These are phyloP conservation scores for Suhomyces maxii DNA, from an alignment of 1,139 yeast genomes.

Conservation along the genomic window DNA sequence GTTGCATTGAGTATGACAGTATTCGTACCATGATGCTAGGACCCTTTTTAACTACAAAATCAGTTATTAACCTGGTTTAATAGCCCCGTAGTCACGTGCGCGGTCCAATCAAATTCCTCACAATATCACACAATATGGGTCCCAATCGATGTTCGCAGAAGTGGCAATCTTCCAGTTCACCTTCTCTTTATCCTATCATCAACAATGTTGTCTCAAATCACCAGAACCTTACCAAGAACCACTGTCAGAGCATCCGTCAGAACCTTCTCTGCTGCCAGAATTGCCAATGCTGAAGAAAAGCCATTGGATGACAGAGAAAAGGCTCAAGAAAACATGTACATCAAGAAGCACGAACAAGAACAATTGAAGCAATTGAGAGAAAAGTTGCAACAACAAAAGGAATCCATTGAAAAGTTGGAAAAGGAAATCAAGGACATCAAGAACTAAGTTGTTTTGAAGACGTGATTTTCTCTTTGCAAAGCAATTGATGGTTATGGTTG, in stretches of 20 bases:
- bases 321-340: conserved; percentile 46
- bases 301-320: conserved; percentile 46
- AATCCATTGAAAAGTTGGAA: conserved; percentile 44
- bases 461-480: too few species aligned
- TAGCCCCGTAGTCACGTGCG: neutral
- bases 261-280: conserved; percentile 41
- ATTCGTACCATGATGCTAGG: too few species aligned
- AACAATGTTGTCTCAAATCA: conserved; percentile 37
- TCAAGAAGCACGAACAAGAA: conserved; percentile 50
- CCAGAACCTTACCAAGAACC: conserved; percentile 28
- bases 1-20: too few species aligned
- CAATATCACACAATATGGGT: conserved; percentile 1
- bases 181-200: neutral
- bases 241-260: conserved; percentile 41
- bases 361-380: conserved; percentile 49
- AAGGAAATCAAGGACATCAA: conserved; percentile 39
- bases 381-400: conserved; percentile 47
- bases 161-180: conserved; percentile 5
- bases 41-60: too few species aligned
- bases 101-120: conserved; percentile 3
- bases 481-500: too few species aligned
- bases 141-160: neutral
- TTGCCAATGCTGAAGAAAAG: conserved; percentile 30
- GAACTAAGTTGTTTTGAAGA: conserved; percentile 21
- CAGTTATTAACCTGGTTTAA: too few species aligned